Base-by-base conservation (phyloP, 1,284 basidiomycete genomes). In the Peniophora sp. region DNA sequence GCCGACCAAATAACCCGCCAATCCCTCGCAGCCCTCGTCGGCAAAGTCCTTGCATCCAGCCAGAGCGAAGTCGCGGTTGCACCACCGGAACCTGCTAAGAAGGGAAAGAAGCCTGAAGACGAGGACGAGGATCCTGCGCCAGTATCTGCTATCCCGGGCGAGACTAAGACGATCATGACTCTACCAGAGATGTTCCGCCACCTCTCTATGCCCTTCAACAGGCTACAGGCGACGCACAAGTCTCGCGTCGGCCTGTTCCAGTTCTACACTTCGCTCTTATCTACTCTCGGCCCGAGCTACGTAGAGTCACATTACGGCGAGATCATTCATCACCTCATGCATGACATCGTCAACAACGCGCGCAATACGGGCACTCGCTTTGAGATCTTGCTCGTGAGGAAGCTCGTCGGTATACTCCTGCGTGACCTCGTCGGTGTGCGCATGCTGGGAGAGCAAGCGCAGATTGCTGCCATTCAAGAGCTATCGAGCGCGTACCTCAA, bases 401-500 rank as follows among this genome's bases (percentile, higher is more conserved):
- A 83, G 36, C 73, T 90, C 6, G 84, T 93, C 32, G 81, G 81
- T 1, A 76, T 92, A 34, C 63, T 98, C 10, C 68, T 98, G 32
- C 76, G 93, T 42, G 90, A 96, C 58, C 77, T 97, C 24, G 82
- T 99, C 46, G 92, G 90, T 1, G 82, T 88, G 3, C 74, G 92
- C 50, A 85, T 98, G 76, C 70, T 99, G 47, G 88, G 88, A 51
- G 95, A 98, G 62, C 91, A 93, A 57, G 93, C 88, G 0, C 95
- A 98, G 67, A 95, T 97, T 47, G 74, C 78, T 34, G 96, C 95
- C 0, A 89, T 97, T 24, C 85, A 90, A 57, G 93, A 96, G 57
- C 71, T 97, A 46, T 84, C 88, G 0, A 82, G 75, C 47, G 72
- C 76, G 3, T 97, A 93, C 61, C 72, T 97, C 50, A 92, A 90